These are phyloP conservation scores for Chenopodium quinoa DNA, from an alignment of 148 eudicot genomes.

Conservation along the genomic window DNA sequence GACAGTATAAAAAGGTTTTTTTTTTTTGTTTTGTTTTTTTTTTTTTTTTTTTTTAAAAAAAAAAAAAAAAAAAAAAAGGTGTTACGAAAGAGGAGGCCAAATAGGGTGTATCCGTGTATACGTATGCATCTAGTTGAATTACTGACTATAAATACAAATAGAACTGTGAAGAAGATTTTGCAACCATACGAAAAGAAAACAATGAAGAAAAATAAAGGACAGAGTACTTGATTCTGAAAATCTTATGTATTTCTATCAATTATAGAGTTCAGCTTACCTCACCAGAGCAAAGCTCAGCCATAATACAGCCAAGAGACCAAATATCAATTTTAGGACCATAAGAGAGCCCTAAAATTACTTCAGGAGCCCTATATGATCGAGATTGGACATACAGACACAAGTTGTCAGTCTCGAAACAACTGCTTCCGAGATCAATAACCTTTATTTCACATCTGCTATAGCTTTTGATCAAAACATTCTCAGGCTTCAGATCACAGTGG, in stretches of 20 bases:
- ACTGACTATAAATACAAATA: too few species aligned
- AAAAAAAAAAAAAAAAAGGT: too few species aligned
- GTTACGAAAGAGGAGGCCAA: too few species aligned
- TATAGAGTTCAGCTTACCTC: conserved; percentile 50
- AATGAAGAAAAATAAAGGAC: not conserved
- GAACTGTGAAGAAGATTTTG: not conserved
- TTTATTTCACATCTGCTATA: conserved; percentile 88
- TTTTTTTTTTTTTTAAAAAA: too few species aligned
- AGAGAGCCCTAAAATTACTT: conserved; percentile 90
- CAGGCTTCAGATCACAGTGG: conserved; percentile 97
- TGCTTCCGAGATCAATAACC: conserved; percentile 95
- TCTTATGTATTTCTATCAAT: not conserved
- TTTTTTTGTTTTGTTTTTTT: too few species aligned
- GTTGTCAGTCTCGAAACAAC: conserved; percentile 79
- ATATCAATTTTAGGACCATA: conserved; percentile 91
- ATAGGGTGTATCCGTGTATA: too few species aligned
- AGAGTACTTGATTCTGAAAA: not conserved
- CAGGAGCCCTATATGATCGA: conserved; percentile 96
- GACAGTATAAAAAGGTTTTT: not conserved
- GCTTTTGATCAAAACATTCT: conserved; percentile 85
- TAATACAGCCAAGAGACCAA: conserved; percentile 95
- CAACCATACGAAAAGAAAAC: not conserved
- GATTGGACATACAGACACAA: conserved; percentile 86
- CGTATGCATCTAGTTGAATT: too few species aligned
- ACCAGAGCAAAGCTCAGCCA: conserved; percentile 84